A percentile compares a stretch with the other conserved stretches of the same genome.
Conservation (phyloP, 768 basidiomycete genomes). For the Russula sp. region DNA sequence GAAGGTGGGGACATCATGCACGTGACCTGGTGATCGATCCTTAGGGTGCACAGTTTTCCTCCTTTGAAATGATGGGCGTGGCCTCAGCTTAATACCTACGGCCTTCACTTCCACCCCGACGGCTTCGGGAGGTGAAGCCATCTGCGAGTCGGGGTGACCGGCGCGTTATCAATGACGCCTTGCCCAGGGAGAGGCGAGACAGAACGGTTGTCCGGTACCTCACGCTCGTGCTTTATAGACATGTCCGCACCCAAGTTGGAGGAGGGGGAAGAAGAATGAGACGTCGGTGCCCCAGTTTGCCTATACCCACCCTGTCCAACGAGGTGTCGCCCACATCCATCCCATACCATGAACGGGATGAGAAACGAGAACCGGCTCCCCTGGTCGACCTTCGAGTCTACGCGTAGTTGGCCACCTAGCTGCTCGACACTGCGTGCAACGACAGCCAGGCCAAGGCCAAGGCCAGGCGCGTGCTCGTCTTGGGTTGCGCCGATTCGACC, state of each 20-base stretch:
- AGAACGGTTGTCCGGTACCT: not conserved
- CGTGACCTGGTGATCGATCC: slow-evolving; percentile 28
- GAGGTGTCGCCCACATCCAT: not conserved
- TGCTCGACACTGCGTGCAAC: not conserved
- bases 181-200: not conserved
- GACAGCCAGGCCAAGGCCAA: not conserved
- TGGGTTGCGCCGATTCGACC: slow-evolving; percentile 1
- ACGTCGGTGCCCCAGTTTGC: not conserved
- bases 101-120: not conserved
- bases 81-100: not conserved
- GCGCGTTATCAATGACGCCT: not conserved
- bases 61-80: slow-evolving; percentile 8
- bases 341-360: not conserved
- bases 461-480: not conserved
- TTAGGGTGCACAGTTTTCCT: slow-evolving; percentile 24
- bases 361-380: not conserved
- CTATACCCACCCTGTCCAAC: not conserved
- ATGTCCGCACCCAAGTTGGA: not conserved
- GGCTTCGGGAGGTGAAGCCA: not conserved
- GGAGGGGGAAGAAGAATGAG: not conserved
- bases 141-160: not conserved
- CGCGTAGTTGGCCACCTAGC: not conserved
- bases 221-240: not conserved
- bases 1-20: too few relatives aligned
- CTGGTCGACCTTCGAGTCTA: not conserved